Percentiles rank a stretch among this genome's conserved stretches.
phyloP scores from a whole-genome alignment of 202 grass and related monocot genomes.

The Carex sylvatica region DNA sequence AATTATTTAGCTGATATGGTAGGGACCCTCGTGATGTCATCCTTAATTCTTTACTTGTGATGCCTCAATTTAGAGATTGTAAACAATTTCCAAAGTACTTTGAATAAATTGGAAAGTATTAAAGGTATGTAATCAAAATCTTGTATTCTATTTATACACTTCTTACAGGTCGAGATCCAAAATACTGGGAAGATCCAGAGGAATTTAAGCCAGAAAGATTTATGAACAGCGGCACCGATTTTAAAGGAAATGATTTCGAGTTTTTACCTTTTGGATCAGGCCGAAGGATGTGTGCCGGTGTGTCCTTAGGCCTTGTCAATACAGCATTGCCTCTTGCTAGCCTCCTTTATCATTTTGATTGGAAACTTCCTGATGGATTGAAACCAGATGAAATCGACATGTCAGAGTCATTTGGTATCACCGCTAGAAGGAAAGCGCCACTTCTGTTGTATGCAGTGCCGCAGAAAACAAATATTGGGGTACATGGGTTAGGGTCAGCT shows the following conservation, averaged over 20 bases:
- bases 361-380: not conserved
- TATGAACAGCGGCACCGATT: not conserved
- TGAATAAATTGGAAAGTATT: not conserved
- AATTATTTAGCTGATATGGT: not conserved
- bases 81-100: not conserved
- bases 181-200: slow-evolving; percentile 22
- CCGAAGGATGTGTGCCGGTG: slow-evolving; percentile 24
- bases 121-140: not conserved
- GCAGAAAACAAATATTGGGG: too few relatives aligned
- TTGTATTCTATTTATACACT: slow-evolving; percentile 1
- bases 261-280: slow-evolving; percentile 31
- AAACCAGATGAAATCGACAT: slow-evolving; percentile 23
- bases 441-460: not conserved
- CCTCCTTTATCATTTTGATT: slow-evolving; percentile 32
- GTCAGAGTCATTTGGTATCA: slow-evolving; percentile 16
- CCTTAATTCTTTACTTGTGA: not conserved
- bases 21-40: not conserved
- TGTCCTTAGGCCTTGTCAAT: not conserved
- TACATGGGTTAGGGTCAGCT: too few relatives aligned
- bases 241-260: slow-evolving; percentile 27
- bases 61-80: not conserved
- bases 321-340: slow-evolving; percentile 19
- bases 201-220: slow-evolving; percentile 33
- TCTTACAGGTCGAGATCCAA: slow-evolving; percentile 21
- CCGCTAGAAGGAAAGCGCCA: not conserved